Evolutionary conservation across 1,284 basidiomycete species (phyloP), one percentile per base, ranked within the genome.

Genomic region (Rhodofomes roseus): DNA sequence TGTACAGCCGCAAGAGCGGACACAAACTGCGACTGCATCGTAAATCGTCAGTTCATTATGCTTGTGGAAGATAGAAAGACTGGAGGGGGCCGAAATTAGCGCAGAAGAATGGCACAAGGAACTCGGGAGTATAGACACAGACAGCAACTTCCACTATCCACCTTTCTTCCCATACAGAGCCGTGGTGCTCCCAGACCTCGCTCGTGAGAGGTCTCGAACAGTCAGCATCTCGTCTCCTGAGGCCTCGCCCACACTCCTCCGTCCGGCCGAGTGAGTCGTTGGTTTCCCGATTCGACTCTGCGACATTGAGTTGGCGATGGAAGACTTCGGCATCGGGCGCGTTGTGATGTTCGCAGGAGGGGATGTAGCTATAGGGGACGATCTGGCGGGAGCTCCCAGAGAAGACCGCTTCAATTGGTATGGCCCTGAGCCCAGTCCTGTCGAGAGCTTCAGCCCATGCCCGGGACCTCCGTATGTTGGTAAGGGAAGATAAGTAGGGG

Each of bases 401-500:
- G 88, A 89, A 20, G 83, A 80, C 55, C 86, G 81, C 66, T 89
- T 87, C 41, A 71, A 65, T 63, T 79, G 80, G 61, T 76, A 80
- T 57, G 77, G 70, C 51, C 75, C 77, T 18, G 74, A 62, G 22
- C 75, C 70, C 8, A 78, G 79, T 1, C 80, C 85, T 25, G 77
- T 82, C 1, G 87, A 84, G 41, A 85, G 81, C 70, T 89, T 91
- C 57, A 82, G 68, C 4, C 79, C 80, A 44, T 73, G 71, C 14
- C 37, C 59, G 9, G 68, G 65, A 11, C 76, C 75, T 43, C 80
- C 76, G 18, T 78, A 73, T 4, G 82, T 77, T 1, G 89, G 86
- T 25, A 90, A 63, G 11, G 90, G 89, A 23, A 92, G 76, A 66
- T 87, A 87, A 22, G 89, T 90, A 1, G 89, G 90, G 18, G 90